Evolutionary conservation across 2,329 filamentous ascomycete species (phyloP).

Genomic region (Calonectria honghensis): DNA sequence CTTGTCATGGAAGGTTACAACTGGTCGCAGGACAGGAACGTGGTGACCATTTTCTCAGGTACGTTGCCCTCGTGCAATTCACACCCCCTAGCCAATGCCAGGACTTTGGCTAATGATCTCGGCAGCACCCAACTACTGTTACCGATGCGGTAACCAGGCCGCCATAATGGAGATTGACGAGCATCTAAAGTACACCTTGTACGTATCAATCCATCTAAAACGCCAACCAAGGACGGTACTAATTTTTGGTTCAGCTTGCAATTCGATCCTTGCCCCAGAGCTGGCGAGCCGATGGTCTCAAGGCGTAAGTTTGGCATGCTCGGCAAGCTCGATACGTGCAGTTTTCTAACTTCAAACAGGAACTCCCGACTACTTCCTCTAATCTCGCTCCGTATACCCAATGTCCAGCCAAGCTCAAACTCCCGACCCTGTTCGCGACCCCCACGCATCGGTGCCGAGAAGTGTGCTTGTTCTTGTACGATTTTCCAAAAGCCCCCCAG

Average conservation of each 20-base stretch:
- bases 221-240: conserved; percentile 44
- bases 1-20: conserved; percentile 99
- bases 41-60: conserved; percentile 99
- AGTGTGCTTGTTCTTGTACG: conserved; percentile 55
- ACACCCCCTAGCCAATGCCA: neutral
- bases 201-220: conserved; percentile 65
- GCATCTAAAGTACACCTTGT: conserved; percentile 99
- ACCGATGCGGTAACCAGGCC: conserved; percentile 98
- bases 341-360: conserved; percentile 63
- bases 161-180: conserved; percentile 99
- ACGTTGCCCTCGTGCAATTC: conserved; percentile 50
- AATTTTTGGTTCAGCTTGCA: conserved; percentile 81
- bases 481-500: conserved; percentile 52
- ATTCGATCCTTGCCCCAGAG: conserved; percentile 98
- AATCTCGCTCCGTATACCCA: conserved; percentile 63
- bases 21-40: conserved; percentile 98
- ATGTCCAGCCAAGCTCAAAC: conserved; percentile 51
- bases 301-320: conserved; percentile 76
- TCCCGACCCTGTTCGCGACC: conserved; percentile 43
- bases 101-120: conserved; percentile 21
- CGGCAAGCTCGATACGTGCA: neutral
- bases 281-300: conserved; percentile 99
- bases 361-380: conserved; percentile 99
- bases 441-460: conserved; percentile 42
- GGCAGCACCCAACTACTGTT: conserved; percentile 93